These are phyloP conservation scores for Solanum pennellii DNA, from an alignment of 257 asterid species.

Conservation along the genomic window DNA sequence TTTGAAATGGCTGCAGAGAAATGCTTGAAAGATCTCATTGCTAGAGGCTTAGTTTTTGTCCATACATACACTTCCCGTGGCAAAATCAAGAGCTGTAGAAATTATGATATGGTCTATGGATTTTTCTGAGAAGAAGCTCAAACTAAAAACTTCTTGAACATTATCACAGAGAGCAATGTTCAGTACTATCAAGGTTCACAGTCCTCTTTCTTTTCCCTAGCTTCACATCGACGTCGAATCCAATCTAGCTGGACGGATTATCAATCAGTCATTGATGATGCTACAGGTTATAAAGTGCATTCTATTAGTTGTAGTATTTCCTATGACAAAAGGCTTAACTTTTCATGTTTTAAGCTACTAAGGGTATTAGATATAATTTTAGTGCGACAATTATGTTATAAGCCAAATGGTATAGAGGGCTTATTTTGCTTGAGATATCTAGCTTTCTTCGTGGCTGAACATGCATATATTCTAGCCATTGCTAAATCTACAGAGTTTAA, in stretches of 20 bases:
- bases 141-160: background rate
- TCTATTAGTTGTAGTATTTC: too few relatives aligned
- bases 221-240: too few relatives aligned
- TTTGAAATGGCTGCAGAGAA: constrained; percentile 1
- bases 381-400: too few relatives aligned
- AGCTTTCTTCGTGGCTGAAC: background rate
- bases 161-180: background rate
- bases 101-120: background rate
- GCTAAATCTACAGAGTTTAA: background rate
- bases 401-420: background rate
- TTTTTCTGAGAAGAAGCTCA: constrained; percentile 3
- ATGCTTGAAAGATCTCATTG: background rate
- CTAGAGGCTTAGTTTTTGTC: background rate
- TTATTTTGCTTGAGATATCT: background rate
- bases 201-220: too few relatives aligned
- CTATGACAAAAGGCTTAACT: too few relatives aligned
- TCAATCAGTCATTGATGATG: too few relatives aligned
- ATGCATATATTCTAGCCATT: too few relatives aligned
- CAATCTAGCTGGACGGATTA: too few relatives aligned
- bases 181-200: background rate
- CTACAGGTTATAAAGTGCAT: too few relatives aligned
- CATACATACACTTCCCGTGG: background rate
- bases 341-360: too few relatives aligned
- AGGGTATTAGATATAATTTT: too few relatives aligned
- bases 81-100: constrained; percentile 1